Percentiles rank a stretch among this genome's conserved stretches.
phyloP scores from a whole-genome alignment of 2,329 filamentous ascomycete genomes.

The Ascochyta fabae region DNA sequence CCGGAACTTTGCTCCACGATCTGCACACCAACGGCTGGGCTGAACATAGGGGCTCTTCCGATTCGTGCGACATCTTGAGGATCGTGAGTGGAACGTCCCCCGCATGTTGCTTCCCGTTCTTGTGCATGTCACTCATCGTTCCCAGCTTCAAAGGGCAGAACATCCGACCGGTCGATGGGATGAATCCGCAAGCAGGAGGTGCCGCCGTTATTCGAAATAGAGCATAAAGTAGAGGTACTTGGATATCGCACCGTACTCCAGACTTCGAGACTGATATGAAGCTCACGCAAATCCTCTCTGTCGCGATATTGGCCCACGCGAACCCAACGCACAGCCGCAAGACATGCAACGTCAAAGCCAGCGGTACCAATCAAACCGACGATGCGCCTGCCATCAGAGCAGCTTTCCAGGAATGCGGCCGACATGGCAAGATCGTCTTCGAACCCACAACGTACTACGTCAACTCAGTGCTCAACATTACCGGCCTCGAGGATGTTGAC shows the following conservation, averaged over 20 bases:
- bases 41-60: not conserved
- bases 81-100: not conserved
- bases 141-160: conserved; percentile 2
- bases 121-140: not conserved
- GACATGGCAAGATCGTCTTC: conserved; percentile 32
- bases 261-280: not conserved
- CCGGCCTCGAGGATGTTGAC: conserved; percentile 31
- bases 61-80: conserved; percentile 2
- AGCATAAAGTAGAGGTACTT: not conserved
- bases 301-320: conserved; percentile 8
- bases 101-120: conserved; percentile 1
- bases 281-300: not conserved
- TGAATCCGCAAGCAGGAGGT: not conserved
- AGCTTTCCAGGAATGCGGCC: conserved; percentile 33
- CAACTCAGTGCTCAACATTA: conserved; percentile 32
- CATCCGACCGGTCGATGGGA: conserved; percentile 2
- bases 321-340: conserved; percentile 5
- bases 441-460: conserved; percentile 31
- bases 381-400: conserved; percentile 37
- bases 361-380: conserved; percentile 30
- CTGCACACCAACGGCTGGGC: not conserved
- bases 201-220: not conserved
- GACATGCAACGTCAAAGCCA: conserved; percentile 23
- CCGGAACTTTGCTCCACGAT: not conserved
- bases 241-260: not conserved